Conservation (phyloP, 2,329 filamentous ascomycete species). For the Aspergillus sp. region DNA sequence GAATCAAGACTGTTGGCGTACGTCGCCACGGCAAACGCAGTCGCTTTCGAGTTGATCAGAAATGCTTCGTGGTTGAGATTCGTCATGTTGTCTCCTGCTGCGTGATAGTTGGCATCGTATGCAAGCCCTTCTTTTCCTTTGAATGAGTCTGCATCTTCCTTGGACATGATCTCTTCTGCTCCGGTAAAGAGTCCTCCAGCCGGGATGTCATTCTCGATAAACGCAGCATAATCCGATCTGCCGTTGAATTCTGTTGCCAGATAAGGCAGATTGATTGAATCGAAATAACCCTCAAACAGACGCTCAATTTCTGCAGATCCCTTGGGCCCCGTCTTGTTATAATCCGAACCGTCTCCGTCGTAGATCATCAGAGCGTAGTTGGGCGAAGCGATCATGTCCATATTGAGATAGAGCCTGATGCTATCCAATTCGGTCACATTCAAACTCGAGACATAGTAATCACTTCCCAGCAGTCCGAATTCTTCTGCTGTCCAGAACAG, state of each 20-base stretch:
- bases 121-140: slow-evolving; percentile 62
- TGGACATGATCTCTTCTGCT: slow-evolving; percentile 71
- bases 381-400: slow-evolving; percentile 64
- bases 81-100: slow-evolving; percentile 46
- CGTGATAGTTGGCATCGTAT: slow-evolving; percentile 56
- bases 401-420: slow-evolving; percentile 65
- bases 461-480: slow-evolving; percentile 58
- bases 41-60: slow-evolving; percentile 21
- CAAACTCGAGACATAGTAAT: slow-evolving; percentile 51
- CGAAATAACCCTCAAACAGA: slow-evolving; percentile 65
- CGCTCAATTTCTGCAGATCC: slow-evolving; percentile 67
- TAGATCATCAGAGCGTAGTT: slow-evolving; percentile 55
- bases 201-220: slow-evolving; percentile 68
- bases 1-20: slow-evolving; percentile 18
- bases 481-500: slow-evolving; percentile 62
- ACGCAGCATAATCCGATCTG: slow-evolving; percentile 73
- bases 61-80: slow-evolving; percentile 46
- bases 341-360: slow-evolving; percentile 42
- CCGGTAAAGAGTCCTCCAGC: slow-evolving; percentile 73
- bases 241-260: slow-evolving; percentile 72
- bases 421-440: slow-evolving; percentile 49
- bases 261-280: slow-evolving; percentile 57
- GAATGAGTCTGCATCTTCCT: slow-evolving; percentile 60
- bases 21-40: slow-evolving; percentile 21
- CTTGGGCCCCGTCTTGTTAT: slow-evolving; percentile 49